Base-by-base conservation (phyloP, 495 filamentous ascomycete genomes). In the Bombardia bombarda region DNA sequence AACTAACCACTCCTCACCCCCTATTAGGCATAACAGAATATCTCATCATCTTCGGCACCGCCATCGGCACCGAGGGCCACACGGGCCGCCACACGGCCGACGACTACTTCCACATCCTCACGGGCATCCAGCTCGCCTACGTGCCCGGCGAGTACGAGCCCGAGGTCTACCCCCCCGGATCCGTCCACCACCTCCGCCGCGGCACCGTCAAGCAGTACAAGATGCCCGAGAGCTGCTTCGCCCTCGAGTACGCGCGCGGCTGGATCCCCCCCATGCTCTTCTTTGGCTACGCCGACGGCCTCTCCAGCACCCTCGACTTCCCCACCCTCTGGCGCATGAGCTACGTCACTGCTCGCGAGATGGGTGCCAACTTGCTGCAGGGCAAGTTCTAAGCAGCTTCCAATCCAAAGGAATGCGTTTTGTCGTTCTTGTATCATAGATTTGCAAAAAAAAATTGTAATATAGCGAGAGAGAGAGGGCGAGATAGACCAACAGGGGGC, bases 251-350 rank as follows among this genome's bases (percentile, higher is more conserved):
- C 67, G 87, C 86, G 19, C 78, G 85, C 52, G 87, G 87, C 53
- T 92, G 85, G 84, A 90, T 93, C 62, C 87, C 87, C 40, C 83
- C 82, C 46, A 92, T 93, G 87, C 68, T 93, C 21, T 79, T 82
- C 63, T 92, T 93, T 65, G 87, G 87, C 14, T 90, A 80, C 57
- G 82, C 86, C 49, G 87, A 92, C 69, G 79, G 74, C 43, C 71
- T 90, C 45, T 75, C 70, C 38, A 84, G 78, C 57, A 89, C 83
- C 5, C 69, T 90, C 41, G 86, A 92, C 57, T 70, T 90, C 61
- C 76, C 72, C 4, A 90, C 86, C 18, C 60, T 93, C 47, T 90
- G 84, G 83, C 75, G 77, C 46, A 93, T 82, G 14, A 73, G 74
- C 21, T 71, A 66, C 48, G 66, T 88, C 33, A 93, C 86, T 1